Evolutionary conservation across 2,329 filamentous ascomycete species (phyloP).

Genomic region (Ophiostoma quercus): DNA sequence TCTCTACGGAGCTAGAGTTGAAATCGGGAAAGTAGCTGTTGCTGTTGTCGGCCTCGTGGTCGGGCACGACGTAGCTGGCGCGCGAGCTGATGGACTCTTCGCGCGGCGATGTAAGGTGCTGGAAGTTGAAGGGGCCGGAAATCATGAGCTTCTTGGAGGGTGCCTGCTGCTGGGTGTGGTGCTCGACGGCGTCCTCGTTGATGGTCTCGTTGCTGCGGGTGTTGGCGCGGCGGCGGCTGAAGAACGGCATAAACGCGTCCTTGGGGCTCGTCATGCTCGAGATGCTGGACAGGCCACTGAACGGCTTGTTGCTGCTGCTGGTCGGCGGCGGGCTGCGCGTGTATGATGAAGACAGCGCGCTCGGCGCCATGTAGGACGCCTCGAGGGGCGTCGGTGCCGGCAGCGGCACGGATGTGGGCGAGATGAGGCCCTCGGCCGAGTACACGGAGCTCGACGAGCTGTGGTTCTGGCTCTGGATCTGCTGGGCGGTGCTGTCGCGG

Average conservation of each 20-base stretch:
- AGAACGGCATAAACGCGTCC: constrained; percentile 43
- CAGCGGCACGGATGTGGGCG: constrained; percentile 27
- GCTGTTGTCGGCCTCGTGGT: constrained; percentile 28
- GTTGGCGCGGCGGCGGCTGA: constrained; percentile 44
- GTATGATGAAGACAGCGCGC: not conserved
- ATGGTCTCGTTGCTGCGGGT: constrained; percentile 34
- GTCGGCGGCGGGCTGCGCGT: constrained; percentile 6
- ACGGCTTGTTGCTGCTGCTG: constrained; percentile 35
- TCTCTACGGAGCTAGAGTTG: constrained; percentile 35
- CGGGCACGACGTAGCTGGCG: not conserved
- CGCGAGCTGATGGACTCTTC: constrained; percentile 36
- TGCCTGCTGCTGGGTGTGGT: not conserved
- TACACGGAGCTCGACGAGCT: constrained; percentile 47
- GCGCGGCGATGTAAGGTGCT: constrained; percentile 57
- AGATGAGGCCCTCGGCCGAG: constrained; percentile 37
- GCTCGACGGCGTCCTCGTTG: not conserved
- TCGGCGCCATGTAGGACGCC: constrained; percentile 30
- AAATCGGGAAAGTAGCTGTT: constrained; percentile 44
- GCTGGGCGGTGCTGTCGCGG: constrained; percentile 42
- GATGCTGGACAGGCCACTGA: constrained; percentile 28
- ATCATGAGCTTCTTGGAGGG: constrained; percentile 42
- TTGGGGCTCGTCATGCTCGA: not conserved
- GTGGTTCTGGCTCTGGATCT: constrained; percentile 28
- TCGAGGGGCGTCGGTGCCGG: constrained; percentile 29
- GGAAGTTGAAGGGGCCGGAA: constrained; percentile 61